Evolutionary conservation across 495 filamentous ascomycete genomes (phyloP).

Genomic region (Penicillium canescens): DNA sequence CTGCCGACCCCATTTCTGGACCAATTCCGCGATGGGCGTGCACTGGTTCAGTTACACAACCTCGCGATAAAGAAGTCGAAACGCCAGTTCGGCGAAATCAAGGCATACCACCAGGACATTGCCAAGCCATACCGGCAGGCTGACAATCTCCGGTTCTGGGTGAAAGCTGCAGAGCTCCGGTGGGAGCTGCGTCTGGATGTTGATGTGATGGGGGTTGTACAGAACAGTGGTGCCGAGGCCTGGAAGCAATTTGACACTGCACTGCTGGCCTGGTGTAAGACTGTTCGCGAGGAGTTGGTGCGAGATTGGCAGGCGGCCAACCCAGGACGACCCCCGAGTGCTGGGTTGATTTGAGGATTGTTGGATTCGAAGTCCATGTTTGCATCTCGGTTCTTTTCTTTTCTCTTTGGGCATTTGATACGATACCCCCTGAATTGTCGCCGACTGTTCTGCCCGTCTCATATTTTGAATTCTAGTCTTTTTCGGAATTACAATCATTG

Average conservation of each 20-base stretch:
- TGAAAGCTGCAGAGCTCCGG: constrained; percentile 90
- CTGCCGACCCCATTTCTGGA: constrained; percentile 77
- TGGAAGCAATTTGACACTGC: constrained; percentile 83
- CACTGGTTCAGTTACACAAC: constrained; percentile 86
- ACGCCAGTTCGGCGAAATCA: constrained; percentile 88
- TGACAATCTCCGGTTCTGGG: constrained; percentile 93
- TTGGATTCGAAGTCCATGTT: constrained; percentile 2
- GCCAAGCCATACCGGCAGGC: constrained; percentile 91
- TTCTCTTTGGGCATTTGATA: constrained; percentile 28
- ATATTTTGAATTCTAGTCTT: constrained; percentile 14
- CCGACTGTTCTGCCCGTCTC: constrained; percentile 20
- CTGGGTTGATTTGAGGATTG: constrained; percentile 24
- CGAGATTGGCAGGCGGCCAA: constrained; percentile 54
- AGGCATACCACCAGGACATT: constrained; percentile 81
- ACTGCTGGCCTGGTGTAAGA: constrained; percentile 73
- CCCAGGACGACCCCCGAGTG: constrained; percentile 26
- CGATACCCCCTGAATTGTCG: constrained; percentile 34
- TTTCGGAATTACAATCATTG: constrained; percentile 15
- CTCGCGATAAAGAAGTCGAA: constrained; percentile 80
- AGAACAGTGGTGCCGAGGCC: constrained; percentile 59
- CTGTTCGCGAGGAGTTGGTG: constrained; percentile 74
- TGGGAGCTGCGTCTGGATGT: constrained; percentile 88
- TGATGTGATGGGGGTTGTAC: constrained; percentile 83
- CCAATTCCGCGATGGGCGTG: constrained; percentile 72
- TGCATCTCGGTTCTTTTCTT: constrained; percentile 18